Base-by-base conservation (phyloP, 2,329 filamentous ascomycete genomes). In the Fusarium secorum region DNA sequence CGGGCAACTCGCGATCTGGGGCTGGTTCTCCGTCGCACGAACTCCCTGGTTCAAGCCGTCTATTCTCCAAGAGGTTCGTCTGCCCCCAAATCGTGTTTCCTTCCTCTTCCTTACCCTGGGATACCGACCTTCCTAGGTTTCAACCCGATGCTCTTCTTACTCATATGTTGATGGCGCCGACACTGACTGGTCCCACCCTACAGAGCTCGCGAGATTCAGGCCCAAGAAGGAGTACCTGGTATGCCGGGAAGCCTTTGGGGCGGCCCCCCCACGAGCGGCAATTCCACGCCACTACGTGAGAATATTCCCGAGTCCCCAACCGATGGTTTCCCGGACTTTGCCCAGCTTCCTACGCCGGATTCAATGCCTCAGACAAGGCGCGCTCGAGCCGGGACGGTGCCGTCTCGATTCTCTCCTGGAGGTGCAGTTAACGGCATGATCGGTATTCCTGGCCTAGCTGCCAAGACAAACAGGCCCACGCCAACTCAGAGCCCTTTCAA, bases 1-100 rank as follows among this genome's bases (percentile, higher is more conserved):
- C 86, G 70, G 83, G 83, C 73, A 85, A 82, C 76, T 81, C 88
- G 77, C 88, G 95, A 84, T 92, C 95, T 78, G 94, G 95, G 85
- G 90, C 94, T 85, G 95, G 95, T 80, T 99, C 96, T 87, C 96
- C 96, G 77, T 98, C 95, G 82, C 95, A 97, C 85, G 96, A 98
- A 74, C 89, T 94, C 79, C 82, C 84, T 46, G 90, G 91, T 64
- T 90, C 89, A 60, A 84, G 87, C 79, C 88, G 95, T 76, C 86
- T 98, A 66, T 98, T 93, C 83, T 94, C 94, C 70, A 98, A 98
- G 85, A 91, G 96, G 94, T 97, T 88, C 78, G 90, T 84, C 72
- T 64, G 71, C 74, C 65, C 64, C 48, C 44, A 44, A 63, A 61
- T 36, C 22, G n/a, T 63, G 48, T 58, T 61, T 46, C 39, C 51